Evolutionary conservation across 257 asterid species (phyloP).

Genomic region (Solanum corneliomulleri): DNA sequence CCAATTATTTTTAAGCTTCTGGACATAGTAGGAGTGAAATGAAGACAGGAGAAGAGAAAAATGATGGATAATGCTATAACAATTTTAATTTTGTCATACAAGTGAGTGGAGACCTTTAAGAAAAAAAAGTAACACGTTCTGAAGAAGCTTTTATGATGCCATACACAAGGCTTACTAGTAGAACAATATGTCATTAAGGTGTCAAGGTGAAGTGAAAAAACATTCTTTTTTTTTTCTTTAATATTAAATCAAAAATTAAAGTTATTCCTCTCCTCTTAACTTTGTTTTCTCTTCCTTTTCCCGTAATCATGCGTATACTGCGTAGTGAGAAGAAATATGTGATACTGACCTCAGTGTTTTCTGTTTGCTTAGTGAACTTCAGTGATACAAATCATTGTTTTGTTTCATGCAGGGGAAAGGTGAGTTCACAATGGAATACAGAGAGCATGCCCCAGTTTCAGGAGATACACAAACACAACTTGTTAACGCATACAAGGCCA

Average conservation of each 20-base stretch:
- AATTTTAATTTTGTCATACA: not conserved
- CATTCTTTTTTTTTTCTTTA: not conserved
- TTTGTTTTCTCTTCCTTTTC: not conserved
- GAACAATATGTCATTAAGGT: not conserved
- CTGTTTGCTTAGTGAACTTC: not conserved
- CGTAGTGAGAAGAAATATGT: not conserved
- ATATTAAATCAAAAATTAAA: not conserved
- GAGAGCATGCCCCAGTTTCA: constrained; percentile 70
- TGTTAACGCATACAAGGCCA: constrained; percentile 53
- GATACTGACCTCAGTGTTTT: not conserved
- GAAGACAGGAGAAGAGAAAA: not conserved
- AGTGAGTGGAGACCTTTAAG: not conserved
- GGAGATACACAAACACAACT: constrained; percentile 80
- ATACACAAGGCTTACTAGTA: not conserved
- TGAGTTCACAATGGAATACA: constrained; percentile 95
- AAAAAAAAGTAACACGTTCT: not conserved
- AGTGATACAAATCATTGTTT: not conserved
- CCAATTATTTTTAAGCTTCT: not conserved
- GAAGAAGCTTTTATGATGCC: not conserved
- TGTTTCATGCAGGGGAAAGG: constrained; percentile 75
- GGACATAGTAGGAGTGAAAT: not conserved
- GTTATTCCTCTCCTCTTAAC: not conserved
- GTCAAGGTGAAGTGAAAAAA: not conserved
- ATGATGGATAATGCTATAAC: not conserved
- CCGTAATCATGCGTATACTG: not conserved